These are phyloP conservation scores for Pyricularia sp. DNA, from an alignment of 2,329 filamentous ascomycete genomes.

Conservation along the genomic window DNA sequence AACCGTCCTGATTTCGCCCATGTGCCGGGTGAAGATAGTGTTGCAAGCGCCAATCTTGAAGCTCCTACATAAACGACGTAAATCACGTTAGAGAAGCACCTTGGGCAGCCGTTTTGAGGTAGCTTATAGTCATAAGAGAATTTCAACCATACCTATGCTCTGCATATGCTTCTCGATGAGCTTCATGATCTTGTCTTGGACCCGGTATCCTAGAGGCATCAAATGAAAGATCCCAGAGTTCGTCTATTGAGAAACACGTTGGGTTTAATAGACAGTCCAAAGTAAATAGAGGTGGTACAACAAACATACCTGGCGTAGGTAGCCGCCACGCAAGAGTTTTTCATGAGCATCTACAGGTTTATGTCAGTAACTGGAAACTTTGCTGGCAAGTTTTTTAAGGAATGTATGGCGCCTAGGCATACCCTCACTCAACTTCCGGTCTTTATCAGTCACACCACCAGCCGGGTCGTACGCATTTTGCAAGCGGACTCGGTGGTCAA, in stretches of 20 bases:
- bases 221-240: conserved; percentile 90
- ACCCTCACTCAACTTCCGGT: conserved; percentile 46
- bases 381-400: background rate
- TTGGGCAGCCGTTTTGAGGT: background rate
- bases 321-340: conserved; percentile 62
- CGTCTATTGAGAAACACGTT: conserved; percentile 36
- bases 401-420: conserved; percentile 10
- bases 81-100: background rate
- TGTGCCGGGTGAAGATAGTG: conserved; percentile 73
- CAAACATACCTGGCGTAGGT: conserved; percentile 54
- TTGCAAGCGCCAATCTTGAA: conserved; percentile 73
- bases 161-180: conserved; percentile 88
- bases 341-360: conserved; percentile 48
- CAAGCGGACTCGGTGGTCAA: conserved; percentile 33
- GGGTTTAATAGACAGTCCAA: background rate
- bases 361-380: background rate
- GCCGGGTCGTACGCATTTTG: conserved; percentile 76
- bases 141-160: conserved; percentile 46
- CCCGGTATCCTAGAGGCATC: conserved; percentile 74
- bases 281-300: background rate
- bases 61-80: conserved; percentile 43
- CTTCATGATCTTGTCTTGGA: conserved; percentile 79
- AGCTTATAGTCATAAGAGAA: background rate
- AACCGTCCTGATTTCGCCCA: conserved; percentile 81
- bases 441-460: conserved; percentile 43